These are phyloP conservation scores for Backusella liffmaniae DNA, from an alignment of 192 early-diverging fungal genomes.

Conservation along the genomic window DNA sequence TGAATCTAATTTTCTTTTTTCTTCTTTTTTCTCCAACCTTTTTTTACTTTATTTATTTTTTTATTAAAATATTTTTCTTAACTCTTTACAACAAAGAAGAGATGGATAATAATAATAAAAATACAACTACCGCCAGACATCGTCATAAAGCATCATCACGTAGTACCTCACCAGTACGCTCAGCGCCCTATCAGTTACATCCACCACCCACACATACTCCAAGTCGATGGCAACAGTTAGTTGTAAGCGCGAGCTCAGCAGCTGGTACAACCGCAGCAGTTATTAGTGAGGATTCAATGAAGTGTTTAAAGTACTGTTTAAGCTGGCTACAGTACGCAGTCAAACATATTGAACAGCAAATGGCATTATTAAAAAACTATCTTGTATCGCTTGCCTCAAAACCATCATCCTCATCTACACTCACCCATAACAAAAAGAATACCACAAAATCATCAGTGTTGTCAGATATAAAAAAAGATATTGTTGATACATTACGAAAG, in stretches of 20 bases:
- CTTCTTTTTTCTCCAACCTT: background rate
- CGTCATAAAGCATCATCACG: conserved; percentile 9
- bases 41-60: background rate
- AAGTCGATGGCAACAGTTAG: conserved; percentile 57
- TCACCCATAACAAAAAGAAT: background rate
- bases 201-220: background rate
- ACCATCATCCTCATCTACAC: background rate
- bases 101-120: background rate
- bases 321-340: conserved; percentile 87
- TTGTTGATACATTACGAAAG: conserved; percentile 78
- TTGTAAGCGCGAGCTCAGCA: conserved; percentile 56
- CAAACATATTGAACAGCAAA: conserved; percentile 68
- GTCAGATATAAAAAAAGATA: conserved; percentile 62
- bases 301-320: conserved; percentile 85
- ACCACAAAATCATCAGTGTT: conserved; percentile 39
- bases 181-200: conserved; percentile 21
- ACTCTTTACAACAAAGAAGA: background rate
- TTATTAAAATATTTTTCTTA: background rate
- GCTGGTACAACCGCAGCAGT: conserved; percentile 72
- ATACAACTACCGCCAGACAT: background rate
- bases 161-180: conserved; percentile 20
- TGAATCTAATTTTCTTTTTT: background rate
- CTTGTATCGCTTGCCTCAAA: conserved; percentile 44
- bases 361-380: conserved; percentile 56
- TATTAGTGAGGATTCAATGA: conserved; percentile 86